phyloP scores from a whole-genome alignment of 2,329 filamentous ascomycete genomes.

The Fusarium coffeatum region DNA sequence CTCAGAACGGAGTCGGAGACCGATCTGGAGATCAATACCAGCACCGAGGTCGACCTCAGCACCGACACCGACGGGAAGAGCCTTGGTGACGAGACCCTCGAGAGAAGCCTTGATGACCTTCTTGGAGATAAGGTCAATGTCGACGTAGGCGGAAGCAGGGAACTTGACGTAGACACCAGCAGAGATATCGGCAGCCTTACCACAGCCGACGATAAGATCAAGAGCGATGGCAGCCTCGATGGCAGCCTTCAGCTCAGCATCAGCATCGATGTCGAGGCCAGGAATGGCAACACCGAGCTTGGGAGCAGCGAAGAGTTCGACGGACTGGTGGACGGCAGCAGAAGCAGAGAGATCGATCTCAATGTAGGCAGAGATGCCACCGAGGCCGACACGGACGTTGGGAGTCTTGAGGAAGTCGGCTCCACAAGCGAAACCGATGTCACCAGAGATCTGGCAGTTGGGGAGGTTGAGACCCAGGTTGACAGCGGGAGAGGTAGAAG shows the following conservation, averaged over 20 bases:
- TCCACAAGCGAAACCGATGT: conserved; percentile 57
- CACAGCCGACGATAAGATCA: conserved; percentile 63
- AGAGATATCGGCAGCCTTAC: conserved; percentile 61
- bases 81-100: conserved; percentile 43
- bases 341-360: conserved; percentile 60
- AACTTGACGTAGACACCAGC: conserved; percentile 61
- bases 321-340: conserved; percentile 60
- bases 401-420: conserved; percentile 56
- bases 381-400: conserved; percentile 59
- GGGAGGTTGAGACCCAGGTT: conserved; percentile 43
- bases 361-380: conserved; percentile 63
- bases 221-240: conserved; percentile 62
- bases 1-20: conserved; percentile 63
- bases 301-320: conserved; percentile 61
- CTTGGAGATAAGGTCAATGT: conserved; percentile 57
- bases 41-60: conserved; percentile 51
- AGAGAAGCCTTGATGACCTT: conserved; percentile 57
- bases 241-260: conserved; percentile 56
- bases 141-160: conserved; percentile 57
- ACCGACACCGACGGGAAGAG: conserved; percentile 44
- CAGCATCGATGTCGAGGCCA: conserved; percentile 52
- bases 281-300: conserved; percentile 54
- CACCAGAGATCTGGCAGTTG: conserved; percentile 58
- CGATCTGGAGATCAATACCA: conserved; percentile 59
- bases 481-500: conserved; percentile 37